These are phyloP conservation scores for Astraeus odoratus DNA, from an alignment of 768 basidiomycete genomes.

Conservation along the genomic window DNA sequence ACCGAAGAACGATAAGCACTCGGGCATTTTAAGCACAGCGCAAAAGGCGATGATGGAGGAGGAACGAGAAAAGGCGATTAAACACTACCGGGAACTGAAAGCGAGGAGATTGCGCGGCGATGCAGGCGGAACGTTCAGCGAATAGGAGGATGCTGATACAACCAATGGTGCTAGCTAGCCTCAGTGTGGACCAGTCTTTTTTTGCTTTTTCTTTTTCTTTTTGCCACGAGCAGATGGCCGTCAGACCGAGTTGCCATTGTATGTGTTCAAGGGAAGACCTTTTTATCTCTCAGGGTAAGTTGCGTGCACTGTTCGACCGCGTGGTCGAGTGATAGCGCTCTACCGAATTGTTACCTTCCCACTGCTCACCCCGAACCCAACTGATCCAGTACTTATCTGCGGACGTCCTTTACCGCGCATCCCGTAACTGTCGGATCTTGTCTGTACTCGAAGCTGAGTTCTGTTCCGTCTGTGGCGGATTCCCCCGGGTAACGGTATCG, in stretches of 20 bases:
- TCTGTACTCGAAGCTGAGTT: conserved; percentile 1
- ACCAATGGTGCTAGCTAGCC: conserved; percentile 8
- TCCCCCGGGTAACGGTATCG: conserved; percentile 9
- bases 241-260: no score
- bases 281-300: background rate
- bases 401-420: conserved; percentile 2
- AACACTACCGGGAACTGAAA: conserved; percentile 63
- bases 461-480: conserved; percentile 25
- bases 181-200: no score
- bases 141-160: conserved; percentile 5
- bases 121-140: conserved; percentile 7
- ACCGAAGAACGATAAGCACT: conserved; percentile 21
- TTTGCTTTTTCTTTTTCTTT: no score
- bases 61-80: conserved; percentile 65
- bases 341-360: background rate
- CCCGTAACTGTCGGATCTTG: conserved; percentile 11
- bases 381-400: no score
- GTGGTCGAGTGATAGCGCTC: background rate
- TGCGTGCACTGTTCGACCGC: background rate
- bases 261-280: background rate
- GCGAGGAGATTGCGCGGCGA: conserved; percentile 31
- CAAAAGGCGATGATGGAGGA: conserved; percentile 72
- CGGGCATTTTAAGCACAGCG: conserved; percentile 59
- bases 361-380: background rate
- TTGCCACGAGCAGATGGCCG: no score